Base-by-base conservation (phyloP, 192 early-diverging fungal species). In the Lobosporangium transversale region DNA sequence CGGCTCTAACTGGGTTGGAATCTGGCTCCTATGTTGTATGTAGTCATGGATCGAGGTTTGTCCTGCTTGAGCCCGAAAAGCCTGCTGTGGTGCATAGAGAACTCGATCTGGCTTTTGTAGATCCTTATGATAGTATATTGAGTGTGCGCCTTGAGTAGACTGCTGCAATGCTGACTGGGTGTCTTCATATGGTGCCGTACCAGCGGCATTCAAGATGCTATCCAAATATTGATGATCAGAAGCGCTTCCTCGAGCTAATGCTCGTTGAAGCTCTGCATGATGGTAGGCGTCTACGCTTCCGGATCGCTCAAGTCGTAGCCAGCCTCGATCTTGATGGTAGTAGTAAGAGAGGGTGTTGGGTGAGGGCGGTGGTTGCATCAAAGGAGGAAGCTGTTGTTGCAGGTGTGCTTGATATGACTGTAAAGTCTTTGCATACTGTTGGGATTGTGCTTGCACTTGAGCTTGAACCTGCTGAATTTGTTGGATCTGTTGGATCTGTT, bases 311-410 rank as follows among this genome's bases (percentile, higher is more conserved):
- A 75, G 70, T 26, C 70, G 58, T 17, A 84, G 60, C 85, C 85
- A 84, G 5, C 70, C 70, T 21, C 80, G 73, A 37, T 70, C 67
- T 27, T 65, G 73, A 54, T 79, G 75, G 60, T 81, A 84, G 48
- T 80, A 84, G 58, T 86, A 86, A 20, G 79, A 84, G 1, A 81
- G 49, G 10, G 81, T 58, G 52, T 81, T 86, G 20, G 85, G 85
- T 18, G 82, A 84, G 21, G 81, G 82, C n/a, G 85, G 85, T 27
- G 85, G 85, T 14, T 82, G 79, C 85, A 86, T 86, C 31, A 86
- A 76, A 27, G 83, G 74, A 3, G 85, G 81, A 26, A 70, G 24
- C 17, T 80, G 63, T 12, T 67, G 73, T 23, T 76, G 64, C 1
- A 66, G 29, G 27, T 62, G 73, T 5, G 63, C 24, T 15, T 54